These are phyloP conservation scores for Backusella luteola DNA, from an alignment of 192 early-diverging fungal genomes.

Conservation along the genomic window DNA sequence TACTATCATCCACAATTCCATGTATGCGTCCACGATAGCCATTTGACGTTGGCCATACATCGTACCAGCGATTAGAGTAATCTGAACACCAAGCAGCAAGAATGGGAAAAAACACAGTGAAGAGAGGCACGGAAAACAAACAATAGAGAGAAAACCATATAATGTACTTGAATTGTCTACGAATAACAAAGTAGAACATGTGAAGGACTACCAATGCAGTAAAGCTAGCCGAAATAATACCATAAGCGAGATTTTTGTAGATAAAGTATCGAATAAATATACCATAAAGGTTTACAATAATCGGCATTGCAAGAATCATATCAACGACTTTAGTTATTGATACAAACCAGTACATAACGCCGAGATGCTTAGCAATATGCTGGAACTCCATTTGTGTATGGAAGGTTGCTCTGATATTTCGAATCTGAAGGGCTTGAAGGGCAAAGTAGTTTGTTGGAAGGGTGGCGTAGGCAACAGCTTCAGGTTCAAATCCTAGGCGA, in stretches of 20 bases:
- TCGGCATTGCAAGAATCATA: conserved; percentile 29
- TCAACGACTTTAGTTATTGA: conserved; percentile 32
- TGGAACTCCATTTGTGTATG: conserved; percentile 38
- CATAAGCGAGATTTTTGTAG: conserved; percentile 18
- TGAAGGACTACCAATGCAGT: conserved; percentile 22
- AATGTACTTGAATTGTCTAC: conserved; percentile 37
- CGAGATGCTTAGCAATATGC: conserved; percentile 21
- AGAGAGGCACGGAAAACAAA: conserved; percentile 28
- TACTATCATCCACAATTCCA: conserved; percentile 25
- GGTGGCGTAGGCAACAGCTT: conserved; percentile 32
- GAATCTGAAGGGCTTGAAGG: conserved; percentile 33
- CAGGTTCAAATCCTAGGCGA: conserved; percentile 39
- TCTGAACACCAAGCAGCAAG: conserved; percentile 28
- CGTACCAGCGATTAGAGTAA: conserved; percentile 34
- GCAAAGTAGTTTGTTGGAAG: conserved; percentile 34
- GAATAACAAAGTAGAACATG: conserved; percentile 30
- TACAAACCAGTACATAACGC: conserved; percentile 30
- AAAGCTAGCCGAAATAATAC: conserved; percentile 25
- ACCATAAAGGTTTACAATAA: conserved; percentile 33
- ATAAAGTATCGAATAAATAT: conserved; percentile 32
- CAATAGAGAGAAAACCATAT: conserved; percentile 35
- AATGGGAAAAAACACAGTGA: conserved; percentile 36
- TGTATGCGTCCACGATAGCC: conserved; percentile 26
- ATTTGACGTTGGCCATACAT: conserved; percentile 32
- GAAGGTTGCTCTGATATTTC: conserved; percentile 28